Percentiles rank a stretch among this genome's conserved stretches.
Conservation (phyloP, 1,139 yeast species). For the Yamadazyma diddensiae region DNA sequence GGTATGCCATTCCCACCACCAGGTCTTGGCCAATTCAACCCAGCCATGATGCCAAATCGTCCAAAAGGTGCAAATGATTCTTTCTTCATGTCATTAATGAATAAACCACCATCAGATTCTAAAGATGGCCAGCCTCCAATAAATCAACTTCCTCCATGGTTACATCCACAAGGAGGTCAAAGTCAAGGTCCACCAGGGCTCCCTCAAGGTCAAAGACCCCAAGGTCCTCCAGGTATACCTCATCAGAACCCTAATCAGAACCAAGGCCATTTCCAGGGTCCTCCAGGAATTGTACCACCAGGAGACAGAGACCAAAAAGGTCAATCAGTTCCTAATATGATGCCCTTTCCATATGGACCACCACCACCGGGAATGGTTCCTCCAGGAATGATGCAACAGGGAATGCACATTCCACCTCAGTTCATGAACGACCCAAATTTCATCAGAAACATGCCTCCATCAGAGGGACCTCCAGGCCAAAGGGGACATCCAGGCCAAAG, state of each 20-base stretch:
- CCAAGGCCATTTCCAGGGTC: constrained; percentile 1
- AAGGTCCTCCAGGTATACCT: constrained; percentile 13
- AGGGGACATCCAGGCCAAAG: neutral
- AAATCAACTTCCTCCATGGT: constrained; percentile 1
- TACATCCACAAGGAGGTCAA: neutral
- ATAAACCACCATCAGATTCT: constrained; percentile 13
- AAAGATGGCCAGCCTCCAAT: constrained; percentile 3
- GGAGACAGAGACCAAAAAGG: neutral
- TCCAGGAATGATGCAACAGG: constrained; percentile 29
- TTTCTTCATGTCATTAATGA: constrained; percentile 53
- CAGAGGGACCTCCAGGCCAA: constrained; percentile 4
- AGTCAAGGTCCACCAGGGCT: constrained; percentile 2
- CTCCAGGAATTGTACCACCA: neutral
- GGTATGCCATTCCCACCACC: constrained; percentile 9
- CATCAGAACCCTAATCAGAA: constrained; percentile 1
- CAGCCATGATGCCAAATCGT: constrained; percentile 6
- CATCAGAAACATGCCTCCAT: constrained; percentile 8
- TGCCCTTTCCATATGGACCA: constrained; percentile 9
- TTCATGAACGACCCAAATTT: constrained; percentile 20
- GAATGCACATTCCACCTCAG: constrained; percentile 26
- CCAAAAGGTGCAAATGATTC: constrained; percentile 35
- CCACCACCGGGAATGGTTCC: constrained; percentile 35
- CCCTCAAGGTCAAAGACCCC: constrained; percentile 4
- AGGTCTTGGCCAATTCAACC: constrained; percentile 2
- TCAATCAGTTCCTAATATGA: no score